phyloP scores from a whole-genome alignment of 2,329 filamentous ascomycete genomes.

The Botryotinia calthae region DNA sequence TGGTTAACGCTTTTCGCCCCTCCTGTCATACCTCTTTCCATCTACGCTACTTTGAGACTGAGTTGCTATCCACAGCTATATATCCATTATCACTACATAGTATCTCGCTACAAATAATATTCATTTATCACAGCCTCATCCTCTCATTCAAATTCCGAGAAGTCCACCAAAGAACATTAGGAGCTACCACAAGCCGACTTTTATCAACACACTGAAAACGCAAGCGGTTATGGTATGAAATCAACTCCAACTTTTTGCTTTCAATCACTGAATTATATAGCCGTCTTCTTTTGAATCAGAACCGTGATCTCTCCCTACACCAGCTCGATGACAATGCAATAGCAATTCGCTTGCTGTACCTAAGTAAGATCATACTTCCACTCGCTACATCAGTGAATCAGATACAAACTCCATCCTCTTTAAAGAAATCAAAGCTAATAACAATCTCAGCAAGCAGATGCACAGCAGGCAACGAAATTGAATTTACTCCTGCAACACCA shows the following conservation, averaged over 20 bases:
- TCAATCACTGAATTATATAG: background rate
- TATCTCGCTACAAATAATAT: no score
- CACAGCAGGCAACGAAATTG: background rate
- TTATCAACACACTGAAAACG: background rate
- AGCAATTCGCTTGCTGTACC: background rate
- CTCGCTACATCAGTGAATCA: background rate
- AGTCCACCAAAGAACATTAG: background rate
- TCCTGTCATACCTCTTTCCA: background rate
- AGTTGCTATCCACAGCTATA: background rate
- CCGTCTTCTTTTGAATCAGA: background rate
- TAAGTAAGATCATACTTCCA: background rate
- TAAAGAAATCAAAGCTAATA: background rate
- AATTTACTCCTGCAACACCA: background rate
- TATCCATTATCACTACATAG: background rate
- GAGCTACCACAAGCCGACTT: background rate
- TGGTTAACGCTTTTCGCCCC: background rate
- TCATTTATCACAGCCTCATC: background rate
- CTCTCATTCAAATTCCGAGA: background rate
- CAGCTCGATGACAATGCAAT: background rate
- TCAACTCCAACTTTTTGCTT: background rate
- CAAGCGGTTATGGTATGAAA: background rate
- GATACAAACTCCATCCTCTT: background rate
- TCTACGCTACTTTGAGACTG: background rate
- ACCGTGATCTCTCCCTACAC: accelerated
- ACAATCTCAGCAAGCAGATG: background rate